Base-by-base conservation (phyloP, 1,139 yeast species). In the Kurtzmaniella natalensis region DNA sequence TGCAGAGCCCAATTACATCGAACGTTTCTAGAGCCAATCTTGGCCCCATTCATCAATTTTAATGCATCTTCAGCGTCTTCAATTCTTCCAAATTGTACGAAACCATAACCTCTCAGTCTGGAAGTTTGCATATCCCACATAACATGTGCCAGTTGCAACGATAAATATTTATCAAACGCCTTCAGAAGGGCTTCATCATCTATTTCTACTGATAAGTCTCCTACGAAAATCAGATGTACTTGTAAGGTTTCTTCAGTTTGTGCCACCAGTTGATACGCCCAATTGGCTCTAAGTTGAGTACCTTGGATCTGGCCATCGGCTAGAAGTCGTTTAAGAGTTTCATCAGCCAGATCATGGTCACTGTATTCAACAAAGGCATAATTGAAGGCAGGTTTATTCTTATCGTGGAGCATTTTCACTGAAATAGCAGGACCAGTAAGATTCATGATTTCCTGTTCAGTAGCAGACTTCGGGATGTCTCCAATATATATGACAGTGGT, bases 41-140 rank as follows among this genome's bases (percentile, higher is more conserved):
- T 64, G 42, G 69, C 73, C 28, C 95, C 95, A 54, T 83, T 81
- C 89, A 83, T 84, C 16, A 79, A 61, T 35, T 70, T 72, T 44
- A 86, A 64, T 8, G 95, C 95, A 40, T 58, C 58, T 45, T 81
- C 86, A 1, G 96, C 96, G 44, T 86, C 94, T 9, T 63, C 57
- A 38, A 72, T 76, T 21, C 70, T 72, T 16, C 67, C 57, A 51
- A 87, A 88, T 1, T 94, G 81, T n/a, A 85, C 94, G 59, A 88
- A 88, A 1, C 96, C 96, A 52, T 87, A 88, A 15, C 96, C 95
- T 59, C 96, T 71, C 4, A 94, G 84, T 53, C 95, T 68, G 24
- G 94, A 89, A 16, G 94, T 84, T 53, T 83, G 89, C 94, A 86
- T 86, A 57, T 88, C 96, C 96, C 96, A 87, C 95, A 88, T 88